Evolutionary conservation across 2,329 filamentous ascomycete genomes (phyloP).

Genomic region (Beauveria varroae): DNA sequence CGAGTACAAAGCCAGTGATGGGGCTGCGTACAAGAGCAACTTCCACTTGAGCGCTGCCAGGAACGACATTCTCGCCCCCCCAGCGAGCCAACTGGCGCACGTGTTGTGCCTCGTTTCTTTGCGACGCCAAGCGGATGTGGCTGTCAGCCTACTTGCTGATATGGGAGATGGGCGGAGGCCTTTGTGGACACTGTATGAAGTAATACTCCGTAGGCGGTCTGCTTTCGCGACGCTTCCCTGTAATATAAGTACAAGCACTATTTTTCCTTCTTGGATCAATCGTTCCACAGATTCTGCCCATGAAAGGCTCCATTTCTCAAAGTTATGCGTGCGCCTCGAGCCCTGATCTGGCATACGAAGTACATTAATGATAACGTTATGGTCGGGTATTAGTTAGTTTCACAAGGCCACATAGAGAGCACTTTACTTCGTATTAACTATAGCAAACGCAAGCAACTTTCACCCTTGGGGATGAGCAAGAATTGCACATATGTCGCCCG

Average conservation of each 20-base stretch:
- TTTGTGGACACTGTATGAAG: neutral
- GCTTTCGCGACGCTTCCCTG: neutral
- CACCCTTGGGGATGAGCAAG: too few relatives aligned
- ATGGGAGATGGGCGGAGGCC: neutral
- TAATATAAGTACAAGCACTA: neutral
- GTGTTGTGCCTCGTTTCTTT: neutral
- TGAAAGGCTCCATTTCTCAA: neutral
- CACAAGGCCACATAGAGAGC: too few relatives aligned
- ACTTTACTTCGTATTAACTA: too few relatives aligned
- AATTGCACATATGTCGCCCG: neutral
- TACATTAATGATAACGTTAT: too few relatives aligned
- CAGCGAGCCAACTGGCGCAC: neutral
- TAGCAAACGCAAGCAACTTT: too few relatives aligned
- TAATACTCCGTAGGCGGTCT: neutral
- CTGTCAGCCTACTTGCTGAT: conserved; percentile 5
- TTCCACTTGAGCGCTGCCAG: neutral
- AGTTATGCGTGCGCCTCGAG: neutral
- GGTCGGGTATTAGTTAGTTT: too few relatives aligned
- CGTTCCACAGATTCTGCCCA: neutral
- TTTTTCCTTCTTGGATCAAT: too few relatives aligned
- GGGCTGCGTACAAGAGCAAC: neutral
- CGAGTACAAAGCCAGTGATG: too few relatives aligned
- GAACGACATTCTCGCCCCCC: neutral
- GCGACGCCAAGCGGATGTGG: neutral
- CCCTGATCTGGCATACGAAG: neutral